phyloP scores from a whole-genome alignment of 2,329 filamentous ascomycete genomes.

The Aspergillus fischeri region DNA sequence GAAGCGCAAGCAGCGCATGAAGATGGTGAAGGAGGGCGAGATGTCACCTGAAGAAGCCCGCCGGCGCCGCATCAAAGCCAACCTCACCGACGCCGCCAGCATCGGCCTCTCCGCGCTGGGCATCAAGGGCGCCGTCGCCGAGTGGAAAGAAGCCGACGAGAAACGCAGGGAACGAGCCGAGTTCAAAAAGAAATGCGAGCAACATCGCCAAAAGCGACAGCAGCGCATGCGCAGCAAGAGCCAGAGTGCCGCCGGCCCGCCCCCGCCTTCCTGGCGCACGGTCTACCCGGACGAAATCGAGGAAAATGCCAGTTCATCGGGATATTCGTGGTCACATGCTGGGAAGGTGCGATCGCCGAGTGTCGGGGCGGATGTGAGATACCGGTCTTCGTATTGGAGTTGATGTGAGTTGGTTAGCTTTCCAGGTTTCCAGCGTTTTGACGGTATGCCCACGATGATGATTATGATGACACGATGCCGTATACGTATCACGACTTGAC shows the following conservation, averaged over 20 bases:
- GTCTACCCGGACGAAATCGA: constrained; percentile 32
- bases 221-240: constrained; percentile 19
- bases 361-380: not conserved
- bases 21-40: constrained; percentile 59
- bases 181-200: constrained; percentile 47
- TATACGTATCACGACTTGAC: not conserved
- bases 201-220: constrained; percentile 45
- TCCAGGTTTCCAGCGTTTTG: too few species aligned
- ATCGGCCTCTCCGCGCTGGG: constrained; percentile 64
- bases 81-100: constrained; percentile 61
- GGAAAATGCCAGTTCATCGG: constrained; percentile 10
- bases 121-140: constrained; percentile 61
- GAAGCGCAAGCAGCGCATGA: constrained; percentile 57
- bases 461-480: not conserved
- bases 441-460: not conserved
- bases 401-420: not conserved
- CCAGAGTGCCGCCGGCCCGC: constrained; percentile 7
- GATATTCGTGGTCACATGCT: not conserved
- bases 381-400: not conserved
- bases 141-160: constrained; percentile 66
- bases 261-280: constrained; percentile 10
- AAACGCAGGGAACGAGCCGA: constrained; percentile 55
- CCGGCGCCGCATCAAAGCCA: constrained; percentile 60
- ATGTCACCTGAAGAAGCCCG: constrained; percentile 60
- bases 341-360: not conserved